phyloP scores from a whole-genome alignment of 2,329 filamentous ascomycete genomes.

The Ascochyta lentis region DNA sequence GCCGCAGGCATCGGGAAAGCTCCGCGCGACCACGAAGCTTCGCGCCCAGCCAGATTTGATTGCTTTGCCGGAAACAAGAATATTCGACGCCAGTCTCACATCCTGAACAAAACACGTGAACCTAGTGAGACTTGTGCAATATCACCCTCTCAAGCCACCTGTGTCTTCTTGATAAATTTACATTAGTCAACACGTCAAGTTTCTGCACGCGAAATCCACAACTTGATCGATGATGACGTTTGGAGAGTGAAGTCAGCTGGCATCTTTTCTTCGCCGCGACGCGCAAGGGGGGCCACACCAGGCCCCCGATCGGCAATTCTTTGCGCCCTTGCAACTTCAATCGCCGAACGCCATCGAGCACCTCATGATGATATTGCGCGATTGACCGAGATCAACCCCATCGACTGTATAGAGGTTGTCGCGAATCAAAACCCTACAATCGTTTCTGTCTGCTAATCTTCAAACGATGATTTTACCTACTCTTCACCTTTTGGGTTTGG shows the following conservation, averaged over 20 bases:
- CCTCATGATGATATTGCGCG: not conserved
- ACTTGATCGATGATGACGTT: not conserved
- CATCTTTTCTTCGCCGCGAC: conserved; percentile 3
- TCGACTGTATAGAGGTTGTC: not conserved
- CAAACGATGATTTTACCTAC: too few species aligned
- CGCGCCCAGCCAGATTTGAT: not conserved
- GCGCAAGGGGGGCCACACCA: not conserved
- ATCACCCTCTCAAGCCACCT: not conserved
- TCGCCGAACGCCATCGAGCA: not conserved
- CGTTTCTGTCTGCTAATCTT: too few species aligned
- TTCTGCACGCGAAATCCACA: not conserved
- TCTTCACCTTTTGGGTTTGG: too few species aligned
- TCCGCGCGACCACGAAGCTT: conserved; percentile 11
- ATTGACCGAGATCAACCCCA: not conserved
- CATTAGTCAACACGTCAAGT: not conserved
- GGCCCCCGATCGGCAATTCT: not conserved
- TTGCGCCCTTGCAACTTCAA: not conserved
- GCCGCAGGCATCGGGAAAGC: conserved; percentile 4
- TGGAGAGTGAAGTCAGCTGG: not conserved
- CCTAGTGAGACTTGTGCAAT: not conserved
- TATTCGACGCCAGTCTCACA: not conserved
- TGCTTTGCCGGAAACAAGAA: not conserved
- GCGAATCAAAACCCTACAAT: not conserved
- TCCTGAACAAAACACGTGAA: not conserved
- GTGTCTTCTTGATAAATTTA: too few species aligned